phyloP scores from a whole-genome alignment of 257 asterid genomes.

The Sherardia arvensis region DNA sequence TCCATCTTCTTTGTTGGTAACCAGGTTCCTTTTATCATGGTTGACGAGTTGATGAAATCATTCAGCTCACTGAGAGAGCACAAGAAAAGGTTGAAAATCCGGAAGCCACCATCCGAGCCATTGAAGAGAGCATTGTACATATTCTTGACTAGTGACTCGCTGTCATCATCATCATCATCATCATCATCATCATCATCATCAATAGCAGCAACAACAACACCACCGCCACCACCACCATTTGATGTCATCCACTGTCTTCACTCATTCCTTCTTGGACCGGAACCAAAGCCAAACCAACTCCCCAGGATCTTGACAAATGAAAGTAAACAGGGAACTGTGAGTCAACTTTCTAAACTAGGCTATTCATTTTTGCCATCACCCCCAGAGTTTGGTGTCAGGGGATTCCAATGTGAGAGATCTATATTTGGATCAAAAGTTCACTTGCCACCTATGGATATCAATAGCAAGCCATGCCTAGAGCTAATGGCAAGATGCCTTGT shows the following conservation, averaged over 20 bases:
- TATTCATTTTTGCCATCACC: neutral
- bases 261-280: neutral
- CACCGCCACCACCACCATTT: neutral
- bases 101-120: neutral
- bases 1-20: conserved; percentile 3
- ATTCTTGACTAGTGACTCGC: neutral
- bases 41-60: neutral
- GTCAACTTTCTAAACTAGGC: neutral
- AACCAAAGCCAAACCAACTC: neutral
- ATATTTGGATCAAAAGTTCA: neutral
- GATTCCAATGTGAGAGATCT: neutral
- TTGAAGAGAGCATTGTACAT: neutral
- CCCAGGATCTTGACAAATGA: too few species aligned
- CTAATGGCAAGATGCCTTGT: neutral
- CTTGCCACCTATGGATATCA: neutral
- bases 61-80: neutral
- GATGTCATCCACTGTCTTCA: neutral
- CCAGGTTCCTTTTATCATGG: neutral
- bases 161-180: neutral
- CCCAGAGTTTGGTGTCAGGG: neutral
- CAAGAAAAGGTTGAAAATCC: neutral
- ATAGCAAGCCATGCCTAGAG: neutral
- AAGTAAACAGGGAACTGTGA: neutral
- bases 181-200: too few species aligned
- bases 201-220: too few species aligned